These are phyloP conservation scores for Neonectria sp. DNA, from an alignment of 2,329 filamentous ascomycete genomes.

Conservation along the genomic window DNA sequence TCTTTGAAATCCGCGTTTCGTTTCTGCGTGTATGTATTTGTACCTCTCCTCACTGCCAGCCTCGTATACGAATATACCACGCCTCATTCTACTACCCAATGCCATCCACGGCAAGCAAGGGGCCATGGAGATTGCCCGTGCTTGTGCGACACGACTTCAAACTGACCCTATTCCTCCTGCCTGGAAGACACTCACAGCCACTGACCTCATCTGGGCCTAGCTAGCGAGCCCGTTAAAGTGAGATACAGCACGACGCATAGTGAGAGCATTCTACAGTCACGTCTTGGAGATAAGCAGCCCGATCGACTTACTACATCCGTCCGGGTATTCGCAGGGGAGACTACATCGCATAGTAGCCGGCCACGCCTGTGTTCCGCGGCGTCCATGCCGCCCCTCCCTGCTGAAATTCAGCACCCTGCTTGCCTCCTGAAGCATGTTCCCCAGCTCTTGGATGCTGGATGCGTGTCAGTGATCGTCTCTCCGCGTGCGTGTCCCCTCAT, in stretches of 20 bases:
- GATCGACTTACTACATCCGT: background rate
- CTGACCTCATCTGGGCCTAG: conserved; percentile 1
- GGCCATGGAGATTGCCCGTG: background rate
- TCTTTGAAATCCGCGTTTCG: background rate
- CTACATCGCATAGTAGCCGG: too few relatives aligned
- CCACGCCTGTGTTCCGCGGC: background rate
- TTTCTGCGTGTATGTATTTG: background rate
- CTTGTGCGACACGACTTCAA: background rate
- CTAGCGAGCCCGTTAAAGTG: conserved; percentile 1
- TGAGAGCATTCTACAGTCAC: background rate
- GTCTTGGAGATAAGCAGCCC: conserved; percentile 6
- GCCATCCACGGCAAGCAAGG: background rate
- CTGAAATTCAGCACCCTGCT: background rate
- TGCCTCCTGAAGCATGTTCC: background rate
- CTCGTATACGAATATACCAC: background rate
- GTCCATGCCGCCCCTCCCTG: background rate
- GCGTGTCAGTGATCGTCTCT: conserved; percentile 1
- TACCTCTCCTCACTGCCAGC: background rate
- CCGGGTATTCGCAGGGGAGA: too few relatives aligned
- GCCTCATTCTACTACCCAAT: too few relatives aligned
- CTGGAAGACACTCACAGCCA: conserved; percentile 4
- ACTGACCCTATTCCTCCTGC: background rate
- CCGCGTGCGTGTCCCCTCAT: background rate
- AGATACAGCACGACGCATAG: background rate
- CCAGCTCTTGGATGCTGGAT: background rate